These are phyloP conservation scores for Magnusiomyces suaveolens DNA, from an alignment of 1,139 yeast genomes.

Conservation along the genomic window DNA sequence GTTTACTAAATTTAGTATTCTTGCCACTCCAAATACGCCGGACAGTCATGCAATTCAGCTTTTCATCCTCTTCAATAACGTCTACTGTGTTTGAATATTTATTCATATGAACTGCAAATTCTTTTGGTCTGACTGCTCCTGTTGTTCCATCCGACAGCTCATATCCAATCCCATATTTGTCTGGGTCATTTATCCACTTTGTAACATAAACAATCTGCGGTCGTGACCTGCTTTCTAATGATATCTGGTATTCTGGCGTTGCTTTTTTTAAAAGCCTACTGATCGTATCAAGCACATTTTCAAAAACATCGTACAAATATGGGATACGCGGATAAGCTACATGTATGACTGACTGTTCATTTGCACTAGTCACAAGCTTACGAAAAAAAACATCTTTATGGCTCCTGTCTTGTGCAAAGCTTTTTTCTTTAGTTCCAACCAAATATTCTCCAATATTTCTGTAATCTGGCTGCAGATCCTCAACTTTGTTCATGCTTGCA, in stretches of 20 bases:
- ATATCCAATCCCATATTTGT: conserved; percentile 91
- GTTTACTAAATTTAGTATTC: conserved; percentile 9
- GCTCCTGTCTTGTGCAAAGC: no score
- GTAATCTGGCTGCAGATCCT: no score
- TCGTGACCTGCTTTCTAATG: neutral
- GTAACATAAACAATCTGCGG: conserved; percentile 45
- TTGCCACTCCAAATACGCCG: conserved; percentile 5
- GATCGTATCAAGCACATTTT: neutral
- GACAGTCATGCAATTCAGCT: conserved; percentile 7
- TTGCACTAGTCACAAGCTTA: no score
- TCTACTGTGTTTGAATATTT: conserved; percentile 12
- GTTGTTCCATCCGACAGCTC: conserved; percentile 83
- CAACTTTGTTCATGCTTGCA: no score
- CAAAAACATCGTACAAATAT: neutral
- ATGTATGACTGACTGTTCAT: neutral
- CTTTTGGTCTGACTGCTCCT: conserved; percentile 52
- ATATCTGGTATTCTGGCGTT: neutral
- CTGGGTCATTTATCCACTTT: conserved; percentile 97
- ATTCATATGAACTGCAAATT: conserved; percentile 18
- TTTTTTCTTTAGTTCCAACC: no score
- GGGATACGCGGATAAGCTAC: neutral
- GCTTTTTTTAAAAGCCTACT: neutral
- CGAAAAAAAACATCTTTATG: no score
- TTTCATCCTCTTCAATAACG: conserved; percentile 7
- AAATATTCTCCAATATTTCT: no score